A percentile compares a stretch with the other conserved stretches of the same genome.
phyloP scores from a whole-genome alignment of 805 yeast genomes.

The Brettanomyces nanus region DNA sequence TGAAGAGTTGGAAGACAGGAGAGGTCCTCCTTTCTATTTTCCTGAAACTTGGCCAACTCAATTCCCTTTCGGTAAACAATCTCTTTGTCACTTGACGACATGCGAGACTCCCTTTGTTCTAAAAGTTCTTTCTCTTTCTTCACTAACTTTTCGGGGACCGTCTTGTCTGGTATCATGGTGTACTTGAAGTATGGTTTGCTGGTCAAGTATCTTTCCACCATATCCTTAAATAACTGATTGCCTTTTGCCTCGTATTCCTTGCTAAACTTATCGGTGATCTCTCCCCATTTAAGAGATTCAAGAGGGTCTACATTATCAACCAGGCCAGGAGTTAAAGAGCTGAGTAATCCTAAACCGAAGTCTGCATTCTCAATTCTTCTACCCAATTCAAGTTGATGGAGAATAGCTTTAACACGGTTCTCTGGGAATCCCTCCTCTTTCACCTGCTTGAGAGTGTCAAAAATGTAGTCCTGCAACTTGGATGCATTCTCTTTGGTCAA shows the following conservation, averaged over 20 bases:
- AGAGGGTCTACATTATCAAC: constrained; percentile 76
- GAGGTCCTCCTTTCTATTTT: constrained; percentile 54
- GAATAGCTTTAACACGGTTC: constrained; percentile 68
- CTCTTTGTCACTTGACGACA: constrained; percentile 50
- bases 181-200: constrained; percentile 57
- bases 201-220: constrained; percentile 47
- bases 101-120: constrained; percentile 28
- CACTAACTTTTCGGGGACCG: constrained; percentile 41
- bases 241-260: constrained; percentile 44
- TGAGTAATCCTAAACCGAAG: constrained; percentile 75
- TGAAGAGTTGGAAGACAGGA: constrained; percentile 74
- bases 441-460: constrained; percentile 37
- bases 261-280: constrained; percentile 50
- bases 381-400: constrained; percentile 79
- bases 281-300: constrained; percentile 56
- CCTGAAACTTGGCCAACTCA: constrained; percentile 53
- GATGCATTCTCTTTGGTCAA: constrained; percentile 38
- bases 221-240: constrained; percentile 50
- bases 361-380: constrained; percentile 84
- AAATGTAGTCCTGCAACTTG: constrained; percentile 41
- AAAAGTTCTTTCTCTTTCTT: constrained; percentile 53
- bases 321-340: constrained; percentile 77
- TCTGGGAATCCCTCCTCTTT: constrained; percentile 40
- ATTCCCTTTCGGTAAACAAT: constrained; percentile 54
- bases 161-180: constrained; percentile 63